Conservation (phyloP, 1,284 basidiomycete species). For the Trametes hirsuta region DNA sequence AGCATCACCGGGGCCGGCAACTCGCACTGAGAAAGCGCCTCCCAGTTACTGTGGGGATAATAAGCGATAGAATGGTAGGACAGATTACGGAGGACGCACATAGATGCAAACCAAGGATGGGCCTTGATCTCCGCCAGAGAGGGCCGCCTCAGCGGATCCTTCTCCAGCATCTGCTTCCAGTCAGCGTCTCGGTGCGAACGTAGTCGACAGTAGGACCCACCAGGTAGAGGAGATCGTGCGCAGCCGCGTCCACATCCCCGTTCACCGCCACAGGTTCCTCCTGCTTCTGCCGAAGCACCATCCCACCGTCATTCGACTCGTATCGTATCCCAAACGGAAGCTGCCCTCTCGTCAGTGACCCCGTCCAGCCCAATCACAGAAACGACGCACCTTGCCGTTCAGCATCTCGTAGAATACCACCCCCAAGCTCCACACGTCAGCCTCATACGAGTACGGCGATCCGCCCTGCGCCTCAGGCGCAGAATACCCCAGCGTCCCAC, state of each 20-base stretch:
- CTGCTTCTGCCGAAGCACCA: slow-evolving; percentile 8
- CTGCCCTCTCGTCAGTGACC: slow-evolving; percentile 5
- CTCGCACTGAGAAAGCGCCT: slow-evolving; percentile 9
- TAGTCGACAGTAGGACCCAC: slow-evolving; percentile 2
- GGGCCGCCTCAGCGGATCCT: slow-evolving; percentile 24
- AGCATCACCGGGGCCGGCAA: neutral
- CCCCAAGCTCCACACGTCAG: slow-evolving; percentile 47
- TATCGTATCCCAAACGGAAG: slow-evolving; percentile 23
- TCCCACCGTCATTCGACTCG: slow-evolving; percentile 5
- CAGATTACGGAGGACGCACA: slow-evolving; percentile 16
- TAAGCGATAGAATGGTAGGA: neutral
- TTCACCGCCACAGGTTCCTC: slow-evolving; percentile 5
- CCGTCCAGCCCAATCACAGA: neutral
- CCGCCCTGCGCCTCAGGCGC: slow-evolving; percentile 57
- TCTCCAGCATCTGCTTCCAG: slow-evolving; percentile 27
- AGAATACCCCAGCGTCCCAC: slow-evolving; percentile 53
- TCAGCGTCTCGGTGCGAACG: neutral
- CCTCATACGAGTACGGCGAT: slow-evolving; percentile 51
- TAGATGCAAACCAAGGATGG: slow-evolving; percentile 26
- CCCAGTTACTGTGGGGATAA: slow-evolving; percentile 5
- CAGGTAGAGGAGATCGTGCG: slow-evolving; percentile 20
- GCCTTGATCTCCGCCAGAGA: slow-evolving; percentile 27
- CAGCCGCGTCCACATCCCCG: slow-evolving; percentile 11
- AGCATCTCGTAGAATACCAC: slow-evolving; percentile 64
- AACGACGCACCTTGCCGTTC: slow-evolving; percentile 40